A percentile compares a stretch with the other conserved stretches of the same genome.
Conservation (phyloP, 2,329 filamentous ascomycete genomes). For the Scolecobasidium constrictum region DNA sequence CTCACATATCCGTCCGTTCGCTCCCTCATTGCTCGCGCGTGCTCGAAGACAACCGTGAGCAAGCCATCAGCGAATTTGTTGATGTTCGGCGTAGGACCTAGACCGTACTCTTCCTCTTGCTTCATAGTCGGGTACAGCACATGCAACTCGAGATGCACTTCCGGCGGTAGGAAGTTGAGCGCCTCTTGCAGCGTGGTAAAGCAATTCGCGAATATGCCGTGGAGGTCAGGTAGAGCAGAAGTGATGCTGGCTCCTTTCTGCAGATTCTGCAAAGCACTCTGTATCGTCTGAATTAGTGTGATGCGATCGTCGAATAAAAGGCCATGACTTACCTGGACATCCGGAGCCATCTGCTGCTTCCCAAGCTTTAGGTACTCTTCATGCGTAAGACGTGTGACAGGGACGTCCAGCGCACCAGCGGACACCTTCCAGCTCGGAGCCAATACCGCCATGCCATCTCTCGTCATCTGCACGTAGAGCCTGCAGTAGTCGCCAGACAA, state of each 20-base stretch:
- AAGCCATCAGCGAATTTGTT: constrained; percentile 80
- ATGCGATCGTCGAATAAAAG: no score
- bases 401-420: constrained; percentile 61
- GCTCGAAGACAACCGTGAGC: constrained; percentile 78
- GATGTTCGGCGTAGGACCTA: constrained; percentile 69
- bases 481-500: constrained; percentile 91
- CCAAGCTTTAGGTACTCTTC: constrained; percentile 53
- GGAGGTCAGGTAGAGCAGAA: constrained; percentile 49
- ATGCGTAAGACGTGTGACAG: constrained; percentile 67
- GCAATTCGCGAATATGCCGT: constrained; percentile 61
- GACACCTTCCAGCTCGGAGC: constrained; percentile 77
- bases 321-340: neutral
- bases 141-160: constrained; percentile 85
- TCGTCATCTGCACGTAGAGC: constrained; percentile 83
- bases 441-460: constrained; percentile 75
- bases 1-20: constrained; percentile 59
- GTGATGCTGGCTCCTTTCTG: neutral
- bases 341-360: constrained; percentile 18
- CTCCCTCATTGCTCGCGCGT: constrained; percentile 61
- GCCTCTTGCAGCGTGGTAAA: constrained; percentile 74
- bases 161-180: constrained; percentile 60
- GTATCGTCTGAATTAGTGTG: neutral
- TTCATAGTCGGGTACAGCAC: constrained; percentile 70
- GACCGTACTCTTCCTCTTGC: constrained; percentile 58
- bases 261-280: constrained; percentile 8